Percentiles rank a stretch among this genome's conserved stretches.
Evolutionary conservation across 2,329 filamentous ascomycete species (phyloP).

Genomic region (Fonsecaea pedrosoi): DNA sequence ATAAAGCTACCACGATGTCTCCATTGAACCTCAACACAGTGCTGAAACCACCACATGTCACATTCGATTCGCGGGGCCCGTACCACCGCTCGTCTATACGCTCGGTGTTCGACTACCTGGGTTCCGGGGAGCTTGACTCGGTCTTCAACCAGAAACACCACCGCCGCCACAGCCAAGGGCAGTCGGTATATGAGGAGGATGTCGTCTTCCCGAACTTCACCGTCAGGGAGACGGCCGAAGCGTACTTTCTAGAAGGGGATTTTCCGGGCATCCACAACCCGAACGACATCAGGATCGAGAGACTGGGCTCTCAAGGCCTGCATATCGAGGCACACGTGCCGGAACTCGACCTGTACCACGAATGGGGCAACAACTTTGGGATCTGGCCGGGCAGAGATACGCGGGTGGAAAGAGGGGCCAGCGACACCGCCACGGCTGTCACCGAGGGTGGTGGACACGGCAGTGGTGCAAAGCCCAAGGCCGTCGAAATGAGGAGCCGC

Average conservation of each 20-base stretch:
- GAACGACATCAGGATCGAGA: slow-evolving; percentile 4
- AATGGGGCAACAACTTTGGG: neutral
- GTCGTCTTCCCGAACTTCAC: slow-evolving; percentile 5
- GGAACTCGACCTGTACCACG: neutral
- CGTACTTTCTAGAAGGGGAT: neutral
- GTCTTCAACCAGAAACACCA: slow-evolving; percentile 1
- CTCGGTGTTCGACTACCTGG: neutral
- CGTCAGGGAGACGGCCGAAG: neutral
- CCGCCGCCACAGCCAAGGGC: neutral
- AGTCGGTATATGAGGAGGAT: neutral
- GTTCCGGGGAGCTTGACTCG: neutral
- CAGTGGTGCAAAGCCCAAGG: neutral
- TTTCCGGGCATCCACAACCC: slow-evolving; percentile 1
- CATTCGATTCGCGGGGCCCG: neutral
- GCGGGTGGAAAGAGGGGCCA: neutral
- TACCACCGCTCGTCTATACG: neutral
- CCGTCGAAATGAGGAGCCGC: neutral
- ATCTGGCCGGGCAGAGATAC: neutral
- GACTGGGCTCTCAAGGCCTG: neutral
- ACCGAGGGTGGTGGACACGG: neutral
- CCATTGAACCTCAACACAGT: slow-evolving; percentile 3
- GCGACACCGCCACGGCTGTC: neutral
- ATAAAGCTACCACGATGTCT: neutral
- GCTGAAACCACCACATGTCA: neutral
- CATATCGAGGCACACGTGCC: neutral